Percentiles rank a stretch among this genome's conserved stretches.
phyloP scores from a whole-genome alignment of 345 rosid species.

The Toxicodendron radicans region DNA sequence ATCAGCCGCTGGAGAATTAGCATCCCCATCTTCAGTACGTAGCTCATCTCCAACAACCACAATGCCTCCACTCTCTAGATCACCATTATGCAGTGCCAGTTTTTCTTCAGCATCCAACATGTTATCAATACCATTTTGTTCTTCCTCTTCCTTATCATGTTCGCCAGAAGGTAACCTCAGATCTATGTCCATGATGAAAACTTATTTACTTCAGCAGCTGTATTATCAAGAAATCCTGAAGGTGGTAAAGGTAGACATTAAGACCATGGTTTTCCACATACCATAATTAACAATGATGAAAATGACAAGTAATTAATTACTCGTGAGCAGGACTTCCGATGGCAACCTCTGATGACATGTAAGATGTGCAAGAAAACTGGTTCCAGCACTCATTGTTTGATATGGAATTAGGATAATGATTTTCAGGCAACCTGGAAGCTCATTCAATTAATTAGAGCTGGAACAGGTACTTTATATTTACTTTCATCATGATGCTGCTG shows the following conservation, averaged over 20 bases:
- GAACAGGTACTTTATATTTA: not conserved
- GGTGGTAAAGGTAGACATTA: not conserved
- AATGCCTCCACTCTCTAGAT: conserved; percentile 32
- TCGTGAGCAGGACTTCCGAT: not conserved
- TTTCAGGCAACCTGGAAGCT: not conserved
- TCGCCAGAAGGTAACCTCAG: conserved; percentile 65
- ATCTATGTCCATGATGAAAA: conserved; percentile 52
- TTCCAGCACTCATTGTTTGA: not conserved
- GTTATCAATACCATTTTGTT: conserved; percentile 38
- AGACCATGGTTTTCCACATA: not conserved
- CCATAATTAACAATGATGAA: too few species aligned
- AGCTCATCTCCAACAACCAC: conserved; percentile 30
- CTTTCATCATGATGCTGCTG: not conserved
- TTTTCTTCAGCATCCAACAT: conserved; percentile 41
- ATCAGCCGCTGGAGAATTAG: conserved; percentile 30
- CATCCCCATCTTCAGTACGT: conserved; percentile 29
- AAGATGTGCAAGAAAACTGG: not conserved
- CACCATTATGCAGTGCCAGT: conserved; percentile 37
- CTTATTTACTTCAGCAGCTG: not conserved
- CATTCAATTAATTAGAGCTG: not conserved
- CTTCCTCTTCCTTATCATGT: conserved; percentile 48
- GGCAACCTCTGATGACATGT: not conserved
- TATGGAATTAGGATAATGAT: not conserved
- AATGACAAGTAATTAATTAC: too few species aligned
- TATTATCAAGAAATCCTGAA: conserved; percentile 10